These are phyloP conservation scores for Nelumbo lutea DNA, from an alignment of 164 flowering plant genomes.

Conservation along the genomic window DNA sequence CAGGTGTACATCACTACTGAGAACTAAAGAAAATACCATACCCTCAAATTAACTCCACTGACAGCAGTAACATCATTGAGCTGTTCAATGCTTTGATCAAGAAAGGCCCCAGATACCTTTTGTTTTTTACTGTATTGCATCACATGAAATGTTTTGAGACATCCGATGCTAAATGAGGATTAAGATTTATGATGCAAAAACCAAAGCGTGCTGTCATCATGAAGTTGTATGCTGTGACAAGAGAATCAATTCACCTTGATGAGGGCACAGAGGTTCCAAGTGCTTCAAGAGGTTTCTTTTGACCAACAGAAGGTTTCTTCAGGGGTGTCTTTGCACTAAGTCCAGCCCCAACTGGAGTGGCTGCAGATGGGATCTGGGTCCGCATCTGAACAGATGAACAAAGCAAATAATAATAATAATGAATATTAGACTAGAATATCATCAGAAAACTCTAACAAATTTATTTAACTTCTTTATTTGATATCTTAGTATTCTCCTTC, in stretches of 20 bases:
- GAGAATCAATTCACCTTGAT: slow-evolving; percentile 40
- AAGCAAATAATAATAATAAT: too few species aligned
- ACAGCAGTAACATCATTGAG: slow-evolving; percentile 99
- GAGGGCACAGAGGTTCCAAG: slow-evolving; percentile 59
- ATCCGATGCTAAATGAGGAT: background rate
- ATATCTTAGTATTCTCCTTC: too few species aligned
- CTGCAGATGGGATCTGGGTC: slow-evolving; percentile 42
- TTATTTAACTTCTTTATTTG: too few species aligned
- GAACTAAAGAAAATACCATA: slow-evolving; percentile 22
- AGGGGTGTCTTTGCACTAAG: slow-evolving; percentile 48
- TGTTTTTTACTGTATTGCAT: slow-evolving; percentile 72
- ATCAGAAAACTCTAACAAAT: too few species aligned
- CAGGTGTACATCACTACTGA: background rate
- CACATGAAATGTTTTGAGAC: slow-evolving; percentile 1
- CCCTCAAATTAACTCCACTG: slow-evolving; percentile 91
- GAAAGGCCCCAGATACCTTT: slow-evolving; percentile 68
- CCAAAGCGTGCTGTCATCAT: background rate
- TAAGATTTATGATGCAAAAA: background rate
- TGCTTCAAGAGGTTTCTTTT: slow-evolving; percentile 79
- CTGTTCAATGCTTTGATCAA: slow-evolving; percentile 92
- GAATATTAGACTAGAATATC: too few species aligned
- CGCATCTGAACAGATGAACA: slow-evolving; percentile 25
- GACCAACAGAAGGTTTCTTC: slow-evolving; percentile 67
- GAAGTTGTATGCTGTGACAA: background rate
- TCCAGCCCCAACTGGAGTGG: slow-evolving; percentile 35